Conservation (phyloP, 179 eudicot genomes). For the Spinacia oleracea region DNA sequence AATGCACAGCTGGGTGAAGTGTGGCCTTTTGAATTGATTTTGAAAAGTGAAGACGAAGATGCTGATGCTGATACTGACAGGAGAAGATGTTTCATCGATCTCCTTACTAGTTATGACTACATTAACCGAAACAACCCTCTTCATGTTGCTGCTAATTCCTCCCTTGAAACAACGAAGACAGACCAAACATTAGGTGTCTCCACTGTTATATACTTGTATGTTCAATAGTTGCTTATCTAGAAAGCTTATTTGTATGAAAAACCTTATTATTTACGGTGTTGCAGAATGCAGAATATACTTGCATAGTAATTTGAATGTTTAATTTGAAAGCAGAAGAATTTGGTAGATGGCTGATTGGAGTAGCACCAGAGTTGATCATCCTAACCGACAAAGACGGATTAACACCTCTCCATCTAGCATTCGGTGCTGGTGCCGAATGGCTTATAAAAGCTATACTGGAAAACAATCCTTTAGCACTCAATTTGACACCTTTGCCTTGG, state of each 20-base stretch:
- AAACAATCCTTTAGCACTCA: background rate
- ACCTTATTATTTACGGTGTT: no score
- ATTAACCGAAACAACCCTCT: background rate
- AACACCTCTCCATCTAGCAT: constrained; percentile 7
- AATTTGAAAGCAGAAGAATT: constrained; percentile 1
- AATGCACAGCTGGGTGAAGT: constrained; percentile 8
- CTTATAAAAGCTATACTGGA: background rate
- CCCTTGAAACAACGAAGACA: no score
- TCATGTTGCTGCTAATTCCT: background rate
- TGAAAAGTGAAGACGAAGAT: no score
- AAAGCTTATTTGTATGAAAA: no score
- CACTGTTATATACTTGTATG: no score
- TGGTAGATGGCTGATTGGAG: background rate
- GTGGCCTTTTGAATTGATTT: background rate
- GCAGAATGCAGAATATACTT: no score
- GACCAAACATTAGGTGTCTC: no score
- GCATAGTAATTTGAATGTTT: background rate
- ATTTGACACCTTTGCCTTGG: background rate
- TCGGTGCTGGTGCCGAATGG: background rate
- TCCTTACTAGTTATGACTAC: background rate
- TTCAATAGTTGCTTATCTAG: no score
- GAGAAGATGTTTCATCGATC: background rate
- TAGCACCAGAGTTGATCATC: background rate
- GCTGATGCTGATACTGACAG: background rate
- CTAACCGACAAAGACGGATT: background rate